phyloP scores from a whole-genome alignment of 768 basidiomycete genomes.

The Podaxis rugospora region DNA sequence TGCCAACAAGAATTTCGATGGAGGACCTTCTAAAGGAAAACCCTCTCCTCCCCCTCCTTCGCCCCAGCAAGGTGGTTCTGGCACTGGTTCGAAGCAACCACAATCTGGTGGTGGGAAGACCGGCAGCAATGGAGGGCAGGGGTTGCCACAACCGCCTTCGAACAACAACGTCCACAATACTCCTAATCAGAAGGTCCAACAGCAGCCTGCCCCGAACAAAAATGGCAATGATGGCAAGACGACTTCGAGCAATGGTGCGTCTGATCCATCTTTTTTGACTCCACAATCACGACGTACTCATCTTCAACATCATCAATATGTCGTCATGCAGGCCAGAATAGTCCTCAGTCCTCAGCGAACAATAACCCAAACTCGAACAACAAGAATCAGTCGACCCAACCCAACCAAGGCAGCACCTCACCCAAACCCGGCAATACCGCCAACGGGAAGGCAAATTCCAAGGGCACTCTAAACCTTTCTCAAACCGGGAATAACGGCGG shows the following conservation, averaged over 20 bases:
- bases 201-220: neutral
- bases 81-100: neutral
- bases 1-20: neutral
- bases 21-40: neutral
- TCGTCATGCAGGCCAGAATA: neutral
- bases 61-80: neutral
- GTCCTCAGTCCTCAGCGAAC: neutral
- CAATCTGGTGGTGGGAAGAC: neutral
- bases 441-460: neutral
- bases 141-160: neutral
- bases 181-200: neutral
- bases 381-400: neutral
- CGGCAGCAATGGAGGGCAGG: neutral
- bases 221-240: neutral
- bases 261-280: neutral
- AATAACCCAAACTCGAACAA: neutral
- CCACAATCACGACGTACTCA: neutral
- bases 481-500: neutral
- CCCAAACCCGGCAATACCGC: neutral
- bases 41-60: neutral
- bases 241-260: neutral
- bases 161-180: neutral
- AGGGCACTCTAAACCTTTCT: too few relatives aligned
- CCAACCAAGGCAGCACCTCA: neutral
- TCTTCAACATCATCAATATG: neutral